Percentiles rank a stretch among this genome's conserved stretches.
Conservation (phyloP, 2,329 filamentous ascomycete genomes). For the Fusarium tricinctum region DNA sequence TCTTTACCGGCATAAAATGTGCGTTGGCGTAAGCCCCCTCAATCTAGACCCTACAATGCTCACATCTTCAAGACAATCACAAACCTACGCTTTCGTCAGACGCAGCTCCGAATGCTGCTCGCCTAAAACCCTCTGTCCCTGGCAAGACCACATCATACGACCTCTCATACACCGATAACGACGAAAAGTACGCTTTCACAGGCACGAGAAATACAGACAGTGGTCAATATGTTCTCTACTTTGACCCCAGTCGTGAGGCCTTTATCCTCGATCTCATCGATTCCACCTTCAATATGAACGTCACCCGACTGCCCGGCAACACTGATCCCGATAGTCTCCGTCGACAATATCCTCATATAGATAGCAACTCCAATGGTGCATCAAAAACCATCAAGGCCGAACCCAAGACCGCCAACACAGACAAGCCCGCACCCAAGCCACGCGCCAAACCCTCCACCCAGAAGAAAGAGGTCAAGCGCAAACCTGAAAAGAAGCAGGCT, state of each 20-base stretch:
- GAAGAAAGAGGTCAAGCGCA: constrained; percentile 52
- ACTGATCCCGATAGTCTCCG: constrained; percentile 73
- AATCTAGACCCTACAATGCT: constrained; percentile 2
- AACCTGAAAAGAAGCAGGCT: constrained; percentile 55
- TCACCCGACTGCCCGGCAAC: constrained; percentile 77
- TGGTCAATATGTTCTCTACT: constrained; percentile 77
- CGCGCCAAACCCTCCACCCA: constrained; percentile 44
- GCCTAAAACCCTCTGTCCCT: constrained; percentile 65
- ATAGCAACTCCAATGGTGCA: constrained; percentile 45
- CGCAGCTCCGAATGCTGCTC: constrained; percentile 63
- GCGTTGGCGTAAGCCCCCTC: constrained; percentile 49
- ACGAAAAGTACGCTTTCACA: constrained; percentile 71
- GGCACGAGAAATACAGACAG: constrained; percentile 70
- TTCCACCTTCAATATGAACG: constrained; percentile 89
- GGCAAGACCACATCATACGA: constrained; percentile 68
- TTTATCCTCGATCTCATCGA: constrained; percentile 87
- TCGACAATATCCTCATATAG: constrained; percentile 76
- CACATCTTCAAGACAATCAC: constrained; percentile 68
- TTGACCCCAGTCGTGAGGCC: constrained; percentile 79
- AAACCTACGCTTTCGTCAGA: constrained; percentile 67
- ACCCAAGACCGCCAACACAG: constrained; percentile 20
- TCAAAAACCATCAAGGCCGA: constrained; percentile 38
- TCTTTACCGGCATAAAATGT: constrained; percentile 74
- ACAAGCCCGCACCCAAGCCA: constrained; percentile 47
- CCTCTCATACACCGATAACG: constrained; percentile 67